Base-by-base conservation (phyloP, 2,329 filamentous ascomycete species). In the Fusarium papillatum region DNA sequence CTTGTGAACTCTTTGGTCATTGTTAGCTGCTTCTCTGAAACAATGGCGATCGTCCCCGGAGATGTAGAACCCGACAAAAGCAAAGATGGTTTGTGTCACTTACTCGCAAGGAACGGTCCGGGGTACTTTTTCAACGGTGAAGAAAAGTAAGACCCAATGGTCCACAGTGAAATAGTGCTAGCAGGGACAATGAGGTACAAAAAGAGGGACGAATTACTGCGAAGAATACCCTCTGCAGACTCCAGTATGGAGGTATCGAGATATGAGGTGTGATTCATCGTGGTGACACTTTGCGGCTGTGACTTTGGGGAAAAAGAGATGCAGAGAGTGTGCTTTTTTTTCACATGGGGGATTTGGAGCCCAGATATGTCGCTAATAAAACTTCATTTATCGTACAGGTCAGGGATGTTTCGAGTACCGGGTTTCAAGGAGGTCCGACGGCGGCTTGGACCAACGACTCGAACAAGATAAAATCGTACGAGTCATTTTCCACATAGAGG, bases 101-200 rank as follows among this genome's bases (percentile, higher is more conserved):
- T 66, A 82, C 81, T 77, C 31, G 81, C 82, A 16, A 83, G 71
- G 29, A 79, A 76, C 1, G 82, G 83, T 5, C 82, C 83, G 3
- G 82, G 82, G 66, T 81, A 84, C 9, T 74, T 81, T 55, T 71
- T 80, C 46, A 84, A 65, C 1, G 79, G 83, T 57, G 76, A 79
- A 1, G 48, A 39, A 13, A 74, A 55, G 29, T 78, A 72, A 2
- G 72, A 69, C 1, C 41, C 48, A 38, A 76, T 17, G 7, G 55
- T 64, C 76, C 72, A 79, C 4, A 77, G 17, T 4, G 22, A 68
- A 4, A 68, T 29, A 1, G 71, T 66, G 36, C 61, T 48, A 29
- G 66, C n/a, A 16, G 71, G 46, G 4, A 72, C n/a, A 5, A 71
- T 34, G 55, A 72, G 16, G n/a, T 69, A 60, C 24, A 72, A 39